Base-by-base conservation (phyloP, 768 basidiomycete genomes). In the Kwoniella dejecticola region DNA sequence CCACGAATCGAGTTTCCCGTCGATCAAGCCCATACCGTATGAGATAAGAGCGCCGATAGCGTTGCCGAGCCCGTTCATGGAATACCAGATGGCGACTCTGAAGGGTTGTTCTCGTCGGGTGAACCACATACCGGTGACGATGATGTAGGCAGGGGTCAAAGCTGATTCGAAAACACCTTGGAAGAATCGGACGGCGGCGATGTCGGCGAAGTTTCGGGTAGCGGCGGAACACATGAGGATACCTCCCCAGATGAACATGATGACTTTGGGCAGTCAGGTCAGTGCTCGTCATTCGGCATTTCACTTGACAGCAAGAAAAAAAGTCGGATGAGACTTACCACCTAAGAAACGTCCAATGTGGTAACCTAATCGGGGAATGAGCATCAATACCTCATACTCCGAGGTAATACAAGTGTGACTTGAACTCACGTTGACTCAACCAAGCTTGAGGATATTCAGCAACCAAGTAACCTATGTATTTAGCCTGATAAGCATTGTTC, bases 1-100 rank as follows among this genome's bases (percentile, higher is more conserved):
- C 52, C 52, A 53, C 3, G 33, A 38, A 17, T 53, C 52, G 36
- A 53, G 13, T 26, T 38, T 38, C 11, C 52, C 52, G 21, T 42
- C 38, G 23, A 53, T 53, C 4, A 53, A 17, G 13, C 52, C 52
- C 52, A 53, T 53, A 4, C 52, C 52, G 41, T 53, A 53, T 10
- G 52, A 53, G 17, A 81, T 58, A 3, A 81, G 66, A 1, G 80
- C 80, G 23, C 80, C 79, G 26, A 72, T 47, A 2, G 76, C 80
- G 30, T 79, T 75, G 10, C 80, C 80, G 4, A 79, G 10, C 0
- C 80, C 80, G 56, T 81, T 80, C 12, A 74, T 73, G 10, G 64
- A 54, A 61, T 80, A 78, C 79, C 78, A 77, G 41, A 60, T 64
- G 21, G 68, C 72, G 45, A 80, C 79, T 30, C 77, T 62, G 6